Conservation (phyloP, 768 basidiomycete species). For the Termitomyces sp. region DNA sequence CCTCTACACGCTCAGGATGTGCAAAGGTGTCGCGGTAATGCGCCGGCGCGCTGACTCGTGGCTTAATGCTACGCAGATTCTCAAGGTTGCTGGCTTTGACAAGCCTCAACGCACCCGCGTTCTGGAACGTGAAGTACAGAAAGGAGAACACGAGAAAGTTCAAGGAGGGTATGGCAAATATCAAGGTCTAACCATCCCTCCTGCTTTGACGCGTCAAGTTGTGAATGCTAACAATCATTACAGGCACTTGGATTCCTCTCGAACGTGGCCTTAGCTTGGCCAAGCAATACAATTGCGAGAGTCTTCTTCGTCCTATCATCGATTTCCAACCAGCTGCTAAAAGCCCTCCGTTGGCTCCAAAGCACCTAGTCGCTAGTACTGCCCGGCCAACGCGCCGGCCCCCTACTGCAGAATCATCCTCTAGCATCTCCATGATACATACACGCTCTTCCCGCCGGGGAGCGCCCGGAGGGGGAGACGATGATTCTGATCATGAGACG, state of each 20-base stretch:
- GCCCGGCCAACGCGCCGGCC: conserved; percentile 45
- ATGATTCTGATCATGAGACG: conserved; percentile 58
- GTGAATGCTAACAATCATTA: conserved; percentile 7
- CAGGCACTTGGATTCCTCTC: conserved; percentile 98
- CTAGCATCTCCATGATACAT: conserved; percentile 31
- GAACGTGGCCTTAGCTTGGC: conserved; percentile 83
- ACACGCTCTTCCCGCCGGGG: conserved; percentile 62
- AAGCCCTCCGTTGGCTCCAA: conserved; percentile 93
- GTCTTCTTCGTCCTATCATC: conserved; percentile 83
- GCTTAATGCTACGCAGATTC: conserved; percentile 98
- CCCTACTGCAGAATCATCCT: conserved; percentile 28
- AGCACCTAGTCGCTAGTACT: conserved; percentile 82
- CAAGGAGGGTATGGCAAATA: conserved; percentile 99
- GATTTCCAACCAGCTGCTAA: conserved; percentile 88
- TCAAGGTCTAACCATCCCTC: conserved; percentile 61
- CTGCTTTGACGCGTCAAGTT: conserved; percentile 8
- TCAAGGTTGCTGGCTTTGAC: conserved; percentile 99
- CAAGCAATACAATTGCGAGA: conserved; percentile 90
- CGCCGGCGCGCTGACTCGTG: conserved; percentile 92
- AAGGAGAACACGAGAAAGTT: conserved; percentile 98
- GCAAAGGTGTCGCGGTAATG: conserved; percentile 96
- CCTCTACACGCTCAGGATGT: conserved; percentile 66
- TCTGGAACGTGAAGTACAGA: conserved; percentile 95
- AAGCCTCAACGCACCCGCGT: conserved; percentile 98
- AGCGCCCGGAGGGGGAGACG: conserved; percentile 37